Evolutionary conservation across 495 filamentous ascomycete genomes (phyloP).

Genomic region (Daldinia childiae): DNA sequence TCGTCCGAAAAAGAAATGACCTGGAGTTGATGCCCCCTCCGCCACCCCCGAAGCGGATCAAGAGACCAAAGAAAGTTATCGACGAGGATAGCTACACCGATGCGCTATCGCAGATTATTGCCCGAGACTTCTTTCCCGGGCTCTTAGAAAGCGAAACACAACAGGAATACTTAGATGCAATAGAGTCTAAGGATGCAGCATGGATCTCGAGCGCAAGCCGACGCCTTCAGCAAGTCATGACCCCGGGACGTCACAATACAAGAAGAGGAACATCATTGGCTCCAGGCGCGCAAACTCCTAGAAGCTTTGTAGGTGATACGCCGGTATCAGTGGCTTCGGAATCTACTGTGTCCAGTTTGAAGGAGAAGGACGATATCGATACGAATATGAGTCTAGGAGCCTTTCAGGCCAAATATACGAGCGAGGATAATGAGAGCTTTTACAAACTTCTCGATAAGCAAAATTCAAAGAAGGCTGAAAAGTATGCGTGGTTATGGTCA

Average conservation of each 20-base stretch:
- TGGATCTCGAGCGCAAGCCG: conserved; percentile 87
- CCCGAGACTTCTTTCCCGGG: conserved; percentile 96
- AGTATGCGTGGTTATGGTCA: conserved; percentile 86
- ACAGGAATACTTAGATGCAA: conserved; percentile 89
- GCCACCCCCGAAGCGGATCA: conserved; percentile 88
- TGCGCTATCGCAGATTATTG: conserved; percentile 91
- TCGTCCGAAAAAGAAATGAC: conserved; percentile 72
- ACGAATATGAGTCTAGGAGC: conserved; percentile 81
- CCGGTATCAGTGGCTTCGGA: conserved; percentile 67
- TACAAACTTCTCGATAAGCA: conserved; percentile 91
- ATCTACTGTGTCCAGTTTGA: conserved; percentile 43
- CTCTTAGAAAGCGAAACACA: conserved; percentile 85
- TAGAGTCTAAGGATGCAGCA: conserved; percentile 81
- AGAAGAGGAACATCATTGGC: conserved; percentile 49
- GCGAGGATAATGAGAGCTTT: conserved; percentile 96
- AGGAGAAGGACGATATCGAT: conserved; percentile 68
- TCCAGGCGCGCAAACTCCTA: conserved; percentile 58
- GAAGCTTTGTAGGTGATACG: conserved; percentile 70
- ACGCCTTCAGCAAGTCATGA: conserved; percentile 83
- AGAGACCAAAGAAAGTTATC: conserved; percentile 86
- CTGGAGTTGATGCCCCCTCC: conserved; percentile 88
- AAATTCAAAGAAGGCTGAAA: conserved; percentile 81
- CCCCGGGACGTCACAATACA: conserved; percentile 67
- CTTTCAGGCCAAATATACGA: conserved; percentile 93
- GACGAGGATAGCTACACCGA: conserved; percentile 95